Percentiles rank a stretch among this genome's conserved stretches.
Conservation (phyloP, 2,329 filamentous ascomycete species). For the Neurospora sp. region DNA sequence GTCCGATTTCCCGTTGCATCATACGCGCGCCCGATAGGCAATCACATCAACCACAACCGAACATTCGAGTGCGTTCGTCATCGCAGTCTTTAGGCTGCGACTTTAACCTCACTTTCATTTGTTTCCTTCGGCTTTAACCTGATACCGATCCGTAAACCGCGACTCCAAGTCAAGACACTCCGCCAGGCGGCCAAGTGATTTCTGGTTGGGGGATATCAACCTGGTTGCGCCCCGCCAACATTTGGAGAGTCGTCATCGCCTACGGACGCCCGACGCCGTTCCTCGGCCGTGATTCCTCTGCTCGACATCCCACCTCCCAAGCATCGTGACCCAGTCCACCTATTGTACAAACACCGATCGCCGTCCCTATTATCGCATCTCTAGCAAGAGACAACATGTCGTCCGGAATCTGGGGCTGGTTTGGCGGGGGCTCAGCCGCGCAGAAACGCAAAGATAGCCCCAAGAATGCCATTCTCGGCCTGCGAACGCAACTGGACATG, state of each 20-base stretch:
- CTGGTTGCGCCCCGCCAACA: slow-evolving; percentile 16
- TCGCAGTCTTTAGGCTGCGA: background rate
- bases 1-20: slow-evolving; percentile 14
- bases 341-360: background rate
- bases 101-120: background rate
- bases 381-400: slow-evolving; percentile 35
- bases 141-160: background rate
- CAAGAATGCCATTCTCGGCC: slow-evolving; percentile 87
- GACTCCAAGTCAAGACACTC: background rate
- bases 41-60: slow-evolving; percentile 8
- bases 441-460: slow-evolving; percentile 87
- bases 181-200: background rate
- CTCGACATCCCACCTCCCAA: background rate
- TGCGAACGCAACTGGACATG: slow-evolving; percentile 91
- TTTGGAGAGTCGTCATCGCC: slow-evolving; percentile 18
- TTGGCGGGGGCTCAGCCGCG: slow-evolving; percentile 63
- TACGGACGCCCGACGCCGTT: background rate
- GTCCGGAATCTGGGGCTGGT: slow-evolving; percentile 77
- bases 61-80: slow-evolving; percentile 7
- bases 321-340: background rate
- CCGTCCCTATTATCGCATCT: background rate
- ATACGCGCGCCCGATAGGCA: slow-evolving; percentile 14
- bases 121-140: background rate
- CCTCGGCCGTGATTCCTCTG: background rate
- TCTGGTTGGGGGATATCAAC: background rate